These are phyloP conservation scores for Bifiguratus adelaidae DNA, from an alignment of 192 early-diverging fungal genomes.

Conservation along the genomic window DNA sequence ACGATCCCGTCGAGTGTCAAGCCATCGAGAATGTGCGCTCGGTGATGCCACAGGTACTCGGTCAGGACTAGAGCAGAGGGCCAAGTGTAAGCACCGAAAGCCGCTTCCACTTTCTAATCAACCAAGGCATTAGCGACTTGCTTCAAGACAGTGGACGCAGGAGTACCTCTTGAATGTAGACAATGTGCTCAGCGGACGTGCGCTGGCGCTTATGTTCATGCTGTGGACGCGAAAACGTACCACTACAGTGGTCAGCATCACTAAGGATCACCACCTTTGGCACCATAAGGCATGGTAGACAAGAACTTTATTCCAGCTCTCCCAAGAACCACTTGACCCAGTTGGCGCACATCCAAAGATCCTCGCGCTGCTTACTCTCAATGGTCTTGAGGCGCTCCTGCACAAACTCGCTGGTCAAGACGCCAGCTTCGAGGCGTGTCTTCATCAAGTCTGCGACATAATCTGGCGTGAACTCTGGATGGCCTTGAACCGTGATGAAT, in stretches of 20 bases:
- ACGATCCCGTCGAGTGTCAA: constrained; percentile 12
- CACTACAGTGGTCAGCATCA: too few relatives aligned
- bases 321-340: constrained; percentile 12
- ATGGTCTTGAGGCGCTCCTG: constrained; percentile 9
- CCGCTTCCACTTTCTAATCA: constrained; percentile 35
- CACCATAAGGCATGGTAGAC: too few relatives aligned
- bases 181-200: too few relatives aligned
- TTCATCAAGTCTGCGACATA: constrained; percentile 25
- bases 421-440: constrained; percentile 13
- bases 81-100: constrained; percentile 63
- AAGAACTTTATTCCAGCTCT: too few relatives aligned
- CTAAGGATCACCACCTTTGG: too few relatives aligned
- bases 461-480: constrained; percentile 52
- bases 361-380: constrained; percentile 5
- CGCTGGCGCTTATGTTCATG: too few relatives aligned
- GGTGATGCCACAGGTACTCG: constrained; percentile 35
- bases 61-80: constrained; percentile 56
- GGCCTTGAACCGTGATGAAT: constrained; percentile 56
- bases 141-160: too few relatives aligned
- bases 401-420: constrained; percentile 17
- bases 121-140: too few relatives aligned
- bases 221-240: too few relatives aligned
- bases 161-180: too few relatives aligned
- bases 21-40: constrained; percentile 18
- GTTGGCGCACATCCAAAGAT: constrained; percentile 16